These are phyloP conservation scores for Diaporthe nobilis DNA, from an alignment of 2,329 filamentous ascomycete genomes.

Conservation along the genomic window DNA sequence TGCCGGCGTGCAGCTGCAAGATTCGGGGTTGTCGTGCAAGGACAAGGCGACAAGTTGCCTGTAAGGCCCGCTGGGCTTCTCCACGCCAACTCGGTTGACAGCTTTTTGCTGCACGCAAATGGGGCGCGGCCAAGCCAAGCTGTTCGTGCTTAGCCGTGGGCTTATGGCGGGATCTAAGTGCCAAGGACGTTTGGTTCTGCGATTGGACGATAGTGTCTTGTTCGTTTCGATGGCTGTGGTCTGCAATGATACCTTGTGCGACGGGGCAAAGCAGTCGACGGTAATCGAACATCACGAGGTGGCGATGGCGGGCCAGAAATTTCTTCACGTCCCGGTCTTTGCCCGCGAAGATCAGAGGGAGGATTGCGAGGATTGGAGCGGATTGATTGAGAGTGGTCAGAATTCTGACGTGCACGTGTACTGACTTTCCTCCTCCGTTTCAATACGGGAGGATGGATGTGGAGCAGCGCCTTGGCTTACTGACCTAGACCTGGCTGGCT, in stretches of 20 bases:
- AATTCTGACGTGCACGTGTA: background rate
- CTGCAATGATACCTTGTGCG: conserved; percentile 31
- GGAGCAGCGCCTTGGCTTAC: conserved; percentile 23
- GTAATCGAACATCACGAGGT: conserved; percentile 20
- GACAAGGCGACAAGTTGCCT: conserved; percentile 11
- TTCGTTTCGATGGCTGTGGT: conserved; percentile 1
- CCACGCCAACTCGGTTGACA: conserved; percentile 13
- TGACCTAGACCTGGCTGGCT: conserved; percentile 10
- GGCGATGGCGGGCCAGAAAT: conserved; percentile 21
- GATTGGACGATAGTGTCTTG: conserved; percentile 7
- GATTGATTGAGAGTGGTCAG: background rate
- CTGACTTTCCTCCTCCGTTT: background rate
- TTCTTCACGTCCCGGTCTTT: background rate
- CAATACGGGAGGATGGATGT: conserved; percentile 20
- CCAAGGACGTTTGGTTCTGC: background rate
- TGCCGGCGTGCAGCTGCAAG: conserved; percentile 12
- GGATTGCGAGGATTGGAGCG: conserved; percentile 27
- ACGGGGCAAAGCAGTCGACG: background rate
- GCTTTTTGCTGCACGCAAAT: conserved; percentile 3
- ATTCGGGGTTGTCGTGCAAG: conserved; percentile 21
- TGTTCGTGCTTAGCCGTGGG: conserved; percentile 10
- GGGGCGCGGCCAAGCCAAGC: conserved; percentile 29
- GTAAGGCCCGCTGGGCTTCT: background rate
- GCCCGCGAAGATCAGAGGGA: background rate
- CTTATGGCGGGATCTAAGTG: background rate